Percentiles rank a stretch among this genome's conserved stretches.
These are phyloP conservation scores for Gossypium sturtianum DNA, from an alignment of 345 rosid genomes.

Conservation along the genomic window DNA sequence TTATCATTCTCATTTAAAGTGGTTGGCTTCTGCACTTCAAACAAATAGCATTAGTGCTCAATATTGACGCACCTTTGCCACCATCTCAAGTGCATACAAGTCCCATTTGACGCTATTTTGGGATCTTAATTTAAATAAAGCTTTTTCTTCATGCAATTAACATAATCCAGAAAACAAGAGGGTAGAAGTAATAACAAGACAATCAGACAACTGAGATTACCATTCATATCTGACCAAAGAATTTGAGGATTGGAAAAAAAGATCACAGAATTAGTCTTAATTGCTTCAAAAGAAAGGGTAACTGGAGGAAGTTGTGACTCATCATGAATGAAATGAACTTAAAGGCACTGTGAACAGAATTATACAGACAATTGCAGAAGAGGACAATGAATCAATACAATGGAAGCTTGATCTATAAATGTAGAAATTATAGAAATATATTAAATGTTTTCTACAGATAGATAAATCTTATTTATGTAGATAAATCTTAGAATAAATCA, in stretches of 20 bases:
- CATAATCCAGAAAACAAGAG: background rate
- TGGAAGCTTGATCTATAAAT: background rate
- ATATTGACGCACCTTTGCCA: background rate
- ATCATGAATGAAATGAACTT: background rate
- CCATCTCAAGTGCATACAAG: background rate
- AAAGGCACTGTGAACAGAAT: background rate
- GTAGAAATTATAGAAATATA: no score
- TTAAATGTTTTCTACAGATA: no score
- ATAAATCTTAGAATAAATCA: no score
- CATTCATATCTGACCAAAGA: background rate
- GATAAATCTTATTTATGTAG: no score
- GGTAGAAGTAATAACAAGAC: background rate
- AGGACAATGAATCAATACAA: background rate
- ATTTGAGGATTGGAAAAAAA: background rate
- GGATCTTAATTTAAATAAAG: background rate
- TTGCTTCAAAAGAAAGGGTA: constrained; percentile 1
- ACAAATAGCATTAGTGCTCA: background rate
- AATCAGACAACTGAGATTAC: background rate
- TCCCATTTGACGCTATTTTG: background rate
- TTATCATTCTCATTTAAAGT: background rate
- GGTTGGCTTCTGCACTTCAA: background rate
- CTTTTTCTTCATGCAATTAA: background rate
- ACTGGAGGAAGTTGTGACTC: background rate
- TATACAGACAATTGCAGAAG: background rate
- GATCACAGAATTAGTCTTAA: background rate